Evolutionary conservation across 148 eudicot genomes (phyloP).

Genomic region (Bassia scoparia): DNA sequence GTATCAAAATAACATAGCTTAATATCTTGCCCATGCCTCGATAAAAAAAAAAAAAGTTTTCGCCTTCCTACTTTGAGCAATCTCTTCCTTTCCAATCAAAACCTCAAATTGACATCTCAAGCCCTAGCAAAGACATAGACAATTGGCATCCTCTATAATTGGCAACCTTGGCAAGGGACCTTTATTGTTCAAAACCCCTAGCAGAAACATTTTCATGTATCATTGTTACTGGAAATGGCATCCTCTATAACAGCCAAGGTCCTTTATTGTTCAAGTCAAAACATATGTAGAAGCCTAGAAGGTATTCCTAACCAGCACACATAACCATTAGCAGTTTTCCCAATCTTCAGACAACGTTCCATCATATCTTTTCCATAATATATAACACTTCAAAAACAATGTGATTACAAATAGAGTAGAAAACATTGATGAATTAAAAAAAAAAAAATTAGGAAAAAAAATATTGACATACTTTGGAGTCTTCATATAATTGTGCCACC

Average conservation of each 20-base stretch:
- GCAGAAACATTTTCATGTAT: neutral
- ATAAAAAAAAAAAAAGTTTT: neutral
- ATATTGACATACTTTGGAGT: conserved; percentile 58
- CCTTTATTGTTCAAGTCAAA: neutral
- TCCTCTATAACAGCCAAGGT: neutral
- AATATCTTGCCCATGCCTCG: neutral
- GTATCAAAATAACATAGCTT: too few species aligned
- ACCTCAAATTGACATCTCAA: neutral
- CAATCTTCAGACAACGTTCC: neutral
- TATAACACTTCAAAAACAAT: neutral
- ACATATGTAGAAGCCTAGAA: neutral
- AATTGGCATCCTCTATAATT: too few species aligned
- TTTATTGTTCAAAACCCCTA: too few species aligned
- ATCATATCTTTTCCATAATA: neutral
- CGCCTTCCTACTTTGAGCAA: neutral
- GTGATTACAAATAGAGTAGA: conserved; percentile 9
- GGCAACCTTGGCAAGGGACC: too few species aligned
- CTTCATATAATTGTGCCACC: conserved; percentile 95
- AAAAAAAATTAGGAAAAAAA: too few species aligned
- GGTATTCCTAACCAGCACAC: neutral
- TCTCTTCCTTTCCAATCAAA: neutral
- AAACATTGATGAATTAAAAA: too few species aligned
- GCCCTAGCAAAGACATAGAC: too few species aligned
- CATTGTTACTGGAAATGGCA: neutral
- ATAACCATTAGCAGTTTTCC: neutral